These are phyloP conservation scores for Akanthomyces muscarius DNA, from an alignment of 2,329 filamentous ascomycete species.

Conservation along the genomic window DNA sequence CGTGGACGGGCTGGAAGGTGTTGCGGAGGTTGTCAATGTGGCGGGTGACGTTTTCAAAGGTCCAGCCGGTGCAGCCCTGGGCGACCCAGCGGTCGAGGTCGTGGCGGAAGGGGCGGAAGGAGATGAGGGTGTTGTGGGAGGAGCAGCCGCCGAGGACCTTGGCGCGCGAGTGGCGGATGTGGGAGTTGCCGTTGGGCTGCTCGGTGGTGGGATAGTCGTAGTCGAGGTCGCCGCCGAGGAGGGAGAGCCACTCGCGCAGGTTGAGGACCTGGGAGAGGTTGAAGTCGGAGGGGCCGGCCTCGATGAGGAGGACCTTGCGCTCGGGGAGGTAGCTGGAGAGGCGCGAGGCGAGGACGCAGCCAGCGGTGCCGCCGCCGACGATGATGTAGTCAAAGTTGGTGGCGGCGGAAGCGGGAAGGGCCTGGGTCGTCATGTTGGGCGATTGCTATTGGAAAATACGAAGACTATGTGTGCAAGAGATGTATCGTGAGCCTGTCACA, in stretches of 20 bases:
- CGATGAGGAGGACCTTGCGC: constrained; percentile 77
- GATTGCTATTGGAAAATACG: background rate
- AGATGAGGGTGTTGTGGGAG: constrained; percentile 90
- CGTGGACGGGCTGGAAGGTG: constrained; percentile 84
- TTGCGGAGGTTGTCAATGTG: constrained; percentile 81
- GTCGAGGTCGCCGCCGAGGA: constrained; percentile 83
- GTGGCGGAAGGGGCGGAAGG: constrained; percentile 86
- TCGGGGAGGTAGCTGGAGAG: constrained; percentile 79
- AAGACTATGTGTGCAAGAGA: background rate
- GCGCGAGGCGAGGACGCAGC: constrained; percentile 77
- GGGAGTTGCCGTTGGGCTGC: constrained; percentile 86
- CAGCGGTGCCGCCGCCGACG: constrained; percentile 80
- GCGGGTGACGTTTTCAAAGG: constrained; percentile 78
- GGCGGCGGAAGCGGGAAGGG: constrained; percentile 59
- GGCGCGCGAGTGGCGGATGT: constrained; percentile 86
- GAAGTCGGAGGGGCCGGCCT: constrained; percentile 85
- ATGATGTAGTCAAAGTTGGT: constrained; percentile 79
- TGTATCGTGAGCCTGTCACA: background rate
- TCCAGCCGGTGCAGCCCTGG: constrained; percentile 79
- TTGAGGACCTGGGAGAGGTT: constrained; percentile 83
- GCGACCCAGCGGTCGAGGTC: constrained; percentile 82
- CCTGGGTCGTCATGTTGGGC: constrained; percentile 61
- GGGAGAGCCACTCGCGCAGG: constrained; percentile 78
- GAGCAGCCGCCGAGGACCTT: constrained; percentile 92
- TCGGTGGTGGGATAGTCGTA: constrained; percentile 88